Conservation (phyloP, 768 basidiomycete species). For the Megacollybia marginata region DNA sequence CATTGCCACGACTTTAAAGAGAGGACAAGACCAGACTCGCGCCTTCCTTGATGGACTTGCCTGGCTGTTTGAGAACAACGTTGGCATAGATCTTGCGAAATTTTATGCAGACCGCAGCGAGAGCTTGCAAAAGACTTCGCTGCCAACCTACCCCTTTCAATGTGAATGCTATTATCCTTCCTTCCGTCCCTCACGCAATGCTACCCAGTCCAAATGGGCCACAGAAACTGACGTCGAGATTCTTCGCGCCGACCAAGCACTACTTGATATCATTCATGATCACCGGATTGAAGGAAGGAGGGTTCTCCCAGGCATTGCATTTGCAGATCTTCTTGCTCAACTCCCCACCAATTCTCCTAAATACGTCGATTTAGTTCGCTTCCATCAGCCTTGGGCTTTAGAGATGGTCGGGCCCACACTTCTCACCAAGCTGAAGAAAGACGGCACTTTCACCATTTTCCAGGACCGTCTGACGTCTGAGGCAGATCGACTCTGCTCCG, state of each 20-base stretch:
- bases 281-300: slow-evolving; percentile 27
- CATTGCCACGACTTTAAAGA: slow-evolving; percentile 20
- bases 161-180: slow-evolving; percentile 25
- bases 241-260: slow-evolving; percentile 18
- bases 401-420: slow-evolving; percentile 16
- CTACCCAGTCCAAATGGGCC: not conserved
- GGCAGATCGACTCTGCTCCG: slow-evolving; percentile 22
- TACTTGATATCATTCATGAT: too few species aligned
- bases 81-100: slow-evolving; percentile 16
- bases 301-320: slow-evolving; percentile 26
- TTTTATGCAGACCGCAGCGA: slow-evolving; percentile 11
- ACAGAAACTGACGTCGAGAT: slow-evolving; percentile 16
- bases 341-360: not conserved
- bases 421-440: slow-evolving; percentile 13
- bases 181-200: slow-evolving; percentile 18
- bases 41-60: slow-evolving; percentile 22
- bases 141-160: slow-evolving; percentile 31
- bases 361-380: slow-evolving; percentile 9
- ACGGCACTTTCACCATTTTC: slow-evolving; percentile 17
- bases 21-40: slow-evolving; percentile 23
- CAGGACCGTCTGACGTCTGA: slow-evolving; percentile 7
- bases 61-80: slow-evolving; percentile 19
- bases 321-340: slow-evolving; percentile 23
- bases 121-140: slow-evolving; percentile 15
- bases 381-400: slow-evolving; percentile 23